phyloP scores from a whole-genome alignment of 345 rosid species.

The Ricinus communis region DNA sequence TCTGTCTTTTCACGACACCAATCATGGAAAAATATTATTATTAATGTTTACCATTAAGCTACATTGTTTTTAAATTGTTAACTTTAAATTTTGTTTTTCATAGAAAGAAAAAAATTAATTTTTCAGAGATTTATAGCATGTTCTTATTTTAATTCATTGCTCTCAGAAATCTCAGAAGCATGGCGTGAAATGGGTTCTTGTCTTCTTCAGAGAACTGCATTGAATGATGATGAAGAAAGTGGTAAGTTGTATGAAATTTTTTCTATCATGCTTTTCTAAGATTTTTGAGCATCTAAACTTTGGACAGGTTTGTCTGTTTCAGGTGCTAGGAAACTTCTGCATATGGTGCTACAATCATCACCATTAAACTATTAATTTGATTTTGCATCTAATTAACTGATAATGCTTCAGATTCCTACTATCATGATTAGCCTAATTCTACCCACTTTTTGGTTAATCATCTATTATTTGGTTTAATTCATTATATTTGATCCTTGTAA shows the following conservation, averaged over 20 bases:
- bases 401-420: neutral
- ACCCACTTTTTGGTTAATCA: neutral
- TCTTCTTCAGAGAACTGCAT: constrained; percentile 76
- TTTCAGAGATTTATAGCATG: neutral
- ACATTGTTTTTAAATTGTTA: neutral
- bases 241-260: constrained; percentile 39
- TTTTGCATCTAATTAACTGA: neutral
- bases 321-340: neutral
- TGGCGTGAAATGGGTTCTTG: constrained; percentile 89
- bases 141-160: neutral
- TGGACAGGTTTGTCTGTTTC: neutral
- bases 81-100: neutral
- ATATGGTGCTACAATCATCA: neutral
- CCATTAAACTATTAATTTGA: neutral
- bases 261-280: neutral
- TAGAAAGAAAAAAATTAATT: too few species aligned
- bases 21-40: neutral
- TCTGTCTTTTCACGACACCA: neutral
- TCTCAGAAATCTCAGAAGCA: constrained; percentile 89
- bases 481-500: neutral
- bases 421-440: neutral
- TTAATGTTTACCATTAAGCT: neutral
- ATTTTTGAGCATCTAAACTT: neutral
- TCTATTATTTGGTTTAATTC: neutral
- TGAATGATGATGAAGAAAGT: constrained; percentile 73